phyloP scores from a whole-genome alignment of 2,329 filamentous ascomycete species.

The Epichloe sibirici region DNA sequence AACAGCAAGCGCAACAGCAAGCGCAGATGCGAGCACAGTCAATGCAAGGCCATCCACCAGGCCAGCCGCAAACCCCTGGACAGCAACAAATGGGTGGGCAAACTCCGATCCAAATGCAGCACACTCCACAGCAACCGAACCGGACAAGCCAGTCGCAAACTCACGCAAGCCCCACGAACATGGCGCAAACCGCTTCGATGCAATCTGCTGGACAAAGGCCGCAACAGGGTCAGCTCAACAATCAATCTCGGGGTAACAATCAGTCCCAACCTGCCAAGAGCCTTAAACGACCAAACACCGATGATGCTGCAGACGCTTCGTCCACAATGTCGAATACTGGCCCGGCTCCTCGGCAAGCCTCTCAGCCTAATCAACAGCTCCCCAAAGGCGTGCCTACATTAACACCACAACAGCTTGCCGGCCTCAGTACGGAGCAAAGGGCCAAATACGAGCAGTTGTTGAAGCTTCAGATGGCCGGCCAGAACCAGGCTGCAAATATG shows the following conservation, averaged over 20 bases:
- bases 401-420: slow-evolving; percentile 24
- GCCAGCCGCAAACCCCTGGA: slow-evolving; percentile 8
- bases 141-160: slow-evolving; percentile 25
- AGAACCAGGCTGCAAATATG: slow-evolving; percentile 9
- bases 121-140: slow-evolving; percentile 39
- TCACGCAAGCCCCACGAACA: slow-evolving; percentile 27
- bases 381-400: slow-evolving; percentile 14
- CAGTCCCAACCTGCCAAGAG: slow-evolving; percentile 24
- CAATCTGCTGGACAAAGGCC: slow-evolving; percentile 19
- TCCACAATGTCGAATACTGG: slow-evolving; percentile 11
- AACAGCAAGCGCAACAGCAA: slow-evolving; percentile 18
- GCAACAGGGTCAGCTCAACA: slow-evolving; percentile 13
- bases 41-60: slow-evolving; percentile 12
- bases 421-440: slow-evolving; percentile 32
- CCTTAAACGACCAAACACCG: slow-evolving; percentile 38
- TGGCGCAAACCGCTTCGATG: slow-evolving; percentile 28
- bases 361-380: slow-evolving; percentile 14
- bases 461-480: slow-evolving; percentile 18
- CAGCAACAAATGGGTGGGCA: slow-evolving; percentile 11
- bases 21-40: slow-evolving; percentile 10
- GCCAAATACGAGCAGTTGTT: slow-evolving; percentile 29
- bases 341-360: slow-evolving; percentile 10
- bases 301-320: slow-evolving; percentile 26
- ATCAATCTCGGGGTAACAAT: slow-evolving; percentile 13
- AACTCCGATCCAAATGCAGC: slow-evolving; percentile 21